These are phyloP conservation scores for Botryotinia narcissicola DNA, from an alignment of 2,329 filamentous ascomycete species.

Conservation along the genomic window DNA sequence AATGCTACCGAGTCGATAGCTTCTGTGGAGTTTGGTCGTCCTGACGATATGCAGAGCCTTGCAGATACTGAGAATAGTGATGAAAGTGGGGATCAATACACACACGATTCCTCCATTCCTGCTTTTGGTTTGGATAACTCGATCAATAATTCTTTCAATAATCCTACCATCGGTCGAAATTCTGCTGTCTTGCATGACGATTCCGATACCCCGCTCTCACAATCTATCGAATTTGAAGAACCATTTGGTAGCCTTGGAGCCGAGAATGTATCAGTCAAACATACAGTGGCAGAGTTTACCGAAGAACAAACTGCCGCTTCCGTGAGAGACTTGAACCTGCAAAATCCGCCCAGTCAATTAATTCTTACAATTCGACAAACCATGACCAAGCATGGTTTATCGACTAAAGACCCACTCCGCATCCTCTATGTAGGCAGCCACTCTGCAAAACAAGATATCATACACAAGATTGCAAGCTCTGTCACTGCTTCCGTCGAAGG, in stretches of 20 bases:
- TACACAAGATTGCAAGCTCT: constrained; percentile 50
- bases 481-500: constrained; percentile 43
- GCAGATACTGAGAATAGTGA: constrained; percentile 40
- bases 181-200: constrained; percentile 34
- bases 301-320: constrained; percentile 43
- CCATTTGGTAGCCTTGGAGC: constrained; percentile 38
- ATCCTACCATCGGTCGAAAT: constrained; percentile 37
- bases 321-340: constrained; percentile 38
- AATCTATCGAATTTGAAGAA: constrained; percentile 49
- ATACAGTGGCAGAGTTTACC: constrained; percentile 46
- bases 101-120: constrained; percentile 24
- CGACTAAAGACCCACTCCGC: constrained; percentile 47
- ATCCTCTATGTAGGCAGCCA: constrained; percentile 50
- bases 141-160: constrained; percentile 34
- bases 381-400: constrained; percentile 47
- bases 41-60: constrained; percentile 40
- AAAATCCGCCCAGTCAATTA: constrained; percentile 41
- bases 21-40: constrained; percentile 38
- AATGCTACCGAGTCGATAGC: constrained; percentile 39
- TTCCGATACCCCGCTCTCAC: constrained; percentile 32
- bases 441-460: constrained; percentile 43
- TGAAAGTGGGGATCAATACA: constrained; percentile 37
- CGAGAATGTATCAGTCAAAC: constrained; percentile 47
- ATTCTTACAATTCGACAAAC: constrained; percentile 48
- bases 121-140: constrained; percentile 32